Evolutionary conservation across 2,329 filamentous ascomycete genomes (phyloP).

Genomic region (Ascochyta pisi): DNA sequence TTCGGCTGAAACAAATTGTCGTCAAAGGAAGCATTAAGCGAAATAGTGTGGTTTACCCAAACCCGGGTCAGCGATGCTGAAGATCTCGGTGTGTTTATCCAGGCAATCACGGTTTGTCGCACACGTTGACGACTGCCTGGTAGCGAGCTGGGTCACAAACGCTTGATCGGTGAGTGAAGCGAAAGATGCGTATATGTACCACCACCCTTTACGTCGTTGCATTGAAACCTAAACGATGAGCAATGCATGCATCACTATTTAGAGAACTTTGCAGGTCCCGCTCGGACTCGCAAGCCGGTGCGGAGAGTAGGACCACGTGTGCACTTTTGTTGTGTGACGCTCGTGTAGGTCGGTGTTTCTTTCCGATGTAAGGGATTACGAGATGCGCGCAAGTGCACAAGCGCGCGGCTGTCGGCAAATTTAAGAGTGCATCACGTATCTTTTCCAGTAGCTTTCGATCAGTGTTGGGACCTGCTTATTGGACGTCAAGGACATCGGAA

Average conservation of each 20-base stretch:
- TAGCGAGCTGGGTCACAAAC: background rate
- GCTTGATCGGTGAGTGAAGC: background rate
- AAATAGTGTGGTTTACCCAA: background rate
- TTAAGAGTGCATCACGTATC: background rate
- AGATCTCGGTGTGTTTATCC: background rate
- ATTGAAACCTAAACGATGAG: background rate
- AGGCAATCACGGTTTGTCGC: background rate
- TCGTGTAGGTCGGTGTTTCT: background rate
- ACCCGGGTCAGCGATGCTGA: slow-evolving; percentile 1
- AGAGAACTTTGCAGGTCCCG: background rate
- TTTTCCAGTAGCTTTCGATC: background rate
- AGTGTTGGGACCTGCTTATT: background rate
- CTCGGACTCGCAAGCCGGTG: background rate
- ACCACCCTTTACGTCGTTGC: background rate
- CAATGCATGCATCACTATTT: background rate
- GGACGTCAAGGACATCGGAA: background rate
- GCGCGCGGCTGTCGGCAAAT: slow-evolving; percentile 5
- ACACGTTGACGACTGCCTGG: background rate
- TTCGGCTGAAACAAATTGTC: background rate
- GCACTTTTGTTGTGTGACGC: background rate
- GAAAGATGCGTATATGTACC: background rate
- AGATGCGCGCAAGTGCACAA: background rate
- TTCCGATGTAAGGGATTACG: background rate
- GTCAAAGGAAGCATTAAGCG: background rate
- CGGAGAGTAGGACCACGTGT: background rate